A percentile compares a stretch with the other conserved stretches of the same genome.
Evolutionary conservation across 257 asterid genomes (phyloP).

Genomic region (Rehmannia glutinosa): DNA sequence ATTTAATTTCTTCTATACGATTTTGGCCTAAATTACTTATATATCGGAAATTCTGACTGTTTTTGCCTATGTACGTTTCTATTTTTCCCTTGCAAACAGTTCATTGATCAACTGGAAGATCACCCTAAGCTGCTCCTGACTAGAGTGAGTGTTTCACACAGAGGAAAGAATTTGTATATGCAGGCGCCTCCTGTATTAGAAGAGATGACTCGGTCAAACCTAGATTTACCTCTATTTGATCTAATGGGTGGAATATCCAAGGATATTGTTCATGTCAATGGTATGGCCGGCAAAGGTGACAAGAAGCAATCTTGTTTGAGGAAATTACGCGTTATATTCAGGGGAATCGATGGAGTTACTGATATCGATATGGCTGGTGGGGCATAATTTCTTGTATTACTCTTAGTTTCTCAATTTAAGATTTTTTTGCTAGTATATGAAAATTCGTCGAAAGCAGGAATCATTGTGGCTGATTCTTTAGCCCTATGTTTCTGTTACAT

Average conservation of each 20-base stretch:
- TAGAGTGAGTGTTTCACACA: slow-evolving; percentile 70
- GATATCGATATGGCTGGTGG: slow-evolving; percentile 88
- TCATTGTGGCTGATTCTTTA: not conserved
- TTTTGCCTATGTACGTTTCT: not conserved
- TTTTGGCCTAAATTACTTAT: not conserved
- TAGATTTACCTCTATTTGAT: slow-evolving; percentile 64
- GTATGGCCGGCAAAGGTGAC: slow-evolving; percentile 75
- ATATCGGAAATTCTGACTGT: not conserved
- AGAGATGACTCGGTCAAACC: slow-evolving; percentile 84
- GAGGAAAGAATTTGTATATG: slow-evolving; percentile 86
- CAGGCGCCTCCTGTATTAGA: slow-evolving; percentile 94
- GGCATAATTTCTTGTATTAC: slow-evolving; percentile 36
- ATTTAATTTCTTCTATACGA: slow-evolving; percentile 5
- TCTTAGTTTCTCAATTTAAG: not conserved
- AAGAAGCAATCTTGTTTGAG: slow-evolving; percentile 80
- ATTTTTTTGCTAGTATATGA: not conserved
- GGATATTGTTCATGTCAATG: slow-evolving; percentile 71
- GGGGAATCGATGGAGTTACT: slow-evolving; percentile 54
- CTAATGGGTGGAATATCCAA: slow-evolving; percentile 56
- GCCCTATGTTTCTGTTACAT: no score
- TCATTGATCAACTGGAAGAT: slow-evolving; percentile 76
- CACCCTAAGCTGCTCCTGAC: slow-evolving; percentile 70
- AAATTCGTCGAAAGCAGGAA: slow-evolving; percentile 17
- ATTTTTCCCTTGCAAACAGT: slow-evolving; percentile 46
- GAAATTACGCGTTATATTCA: slow-evolving; percentile 73